Conservation (phyloP, 352 stramenopile genomes). For the Pythium aphanidermatum region DNA sequence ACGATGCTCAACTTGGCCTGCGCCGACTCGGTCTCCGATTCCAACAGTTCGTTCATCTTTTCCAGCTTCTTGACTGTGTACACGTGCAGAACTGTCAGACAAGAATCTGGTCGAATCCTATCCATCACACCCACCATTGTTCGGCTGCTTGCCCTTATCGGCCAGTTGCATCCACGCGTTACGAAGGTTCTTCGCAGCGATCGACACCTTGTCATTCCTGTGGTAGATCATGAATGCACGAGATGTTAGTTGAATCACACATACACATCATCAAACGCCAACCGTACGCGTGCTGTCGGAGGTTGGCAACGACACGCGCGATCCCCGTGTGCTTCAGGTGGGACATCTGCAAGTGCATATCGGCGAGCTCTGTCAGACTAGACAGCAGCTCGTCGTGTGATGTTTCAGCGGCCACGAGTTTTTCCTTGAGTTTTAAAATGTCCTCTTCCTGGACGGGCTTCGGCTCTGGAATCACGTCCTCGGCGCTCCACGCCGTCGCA, state of each 20-base stretch:
- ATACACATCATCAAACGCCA: not conserved
- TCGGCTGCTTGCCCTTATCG: conserved; percentile 27
- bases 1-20: conserved; percentile 35
- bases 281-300: conserved; percentile 69
- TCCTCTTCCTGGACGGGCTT: conserved; percentile 50
- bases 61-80: conserved; percentile 28
- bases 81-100: not conserved
- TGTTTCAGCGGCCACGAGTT: conserved; percentile 37
- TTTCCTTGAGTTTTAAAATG: conserved; percentile 52
- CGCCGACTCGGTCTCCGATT: conserved; percentile 27
- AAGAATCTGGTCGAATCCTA: not conserved
- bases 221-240: not conserved
- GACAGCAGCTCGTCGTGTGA: conserved; percentile 65
- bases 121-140: conserved; percentile 3
- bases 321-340: conserved; percentile 71
- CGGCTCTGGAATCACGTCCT: conserved; percentile 38
- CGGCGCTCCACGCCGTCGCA: conserved; percentile 39
- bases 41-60: conserved; percentile 46
- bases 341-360: conserved; percentile 54
- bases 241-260: not conserved
- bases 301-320: conserved; percentile 43
- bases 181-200: conserved; percentile 54
- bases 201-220: conserved; percentile 79
- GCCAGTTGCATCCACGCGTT: conserved; percentile 68
- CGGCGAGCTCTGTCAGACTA: conserved; percentile 42